phyloP scores from a whole-genome alignment of 768 basidiomycete species.

The Nidularia sp. region DNA sequence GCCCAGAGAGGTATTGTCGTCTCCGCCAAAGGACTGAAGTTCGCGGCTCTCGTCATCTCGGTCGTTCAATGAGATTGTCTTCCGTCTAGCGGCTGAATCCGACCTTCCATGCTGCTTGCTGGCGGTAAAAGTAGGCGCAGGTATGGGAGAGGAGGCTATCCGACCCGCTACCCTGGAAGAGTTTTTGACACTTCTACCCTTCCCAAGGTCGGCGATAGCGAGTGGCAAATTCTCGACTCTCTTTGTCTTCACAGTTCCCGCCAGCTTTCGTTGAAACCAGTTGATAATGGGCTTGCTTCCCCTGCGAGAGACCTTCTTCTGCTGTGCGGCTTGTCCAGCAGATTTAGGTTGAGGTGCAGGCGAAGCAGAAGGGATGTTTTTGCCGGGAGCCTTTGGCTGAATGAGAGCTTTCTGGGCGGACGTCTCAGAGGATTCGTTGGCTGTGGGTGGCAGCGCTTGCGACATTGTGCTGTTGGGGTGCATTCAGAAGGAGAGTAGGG shows the following conservation, averaged over 20 bases:
- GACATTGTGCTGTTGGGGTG: background rate
- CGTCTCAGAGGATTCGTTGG: background rate
- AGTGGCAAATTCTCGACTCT: constrained; percentile 35
- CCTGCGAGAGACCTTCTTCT: constrained; percentile 63
- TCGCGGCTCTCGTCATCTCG: constrained; percentile 44
- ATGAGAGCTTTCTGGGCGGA: background rate
- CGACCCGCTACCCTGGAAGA: constrained; percentile 33
- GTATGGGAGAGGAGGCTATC: constrained; percentile 39
- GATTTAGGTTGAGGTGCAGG: constrained; percentile 14
- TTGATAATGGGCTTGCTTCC: constrained; percentile 85
- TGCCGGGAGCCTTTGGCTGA: background rate
- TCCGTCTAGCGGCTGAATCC: constrained; percentile 35
- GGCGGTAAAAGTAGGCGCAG: constrained; percentile 18
- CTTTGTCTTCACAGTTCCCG: constrained; percentile 59
- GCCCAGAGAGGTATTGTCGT: constrained; percentile 42
- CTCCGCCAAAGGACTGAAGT: constrained; percentile 33
- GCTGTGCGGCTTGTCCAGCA: constrained; percentile 29
- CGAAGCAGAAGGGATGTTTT: constrained; percentile 7
- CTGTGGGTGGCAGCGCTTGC: no score
- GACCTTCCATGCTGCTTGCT: constrained; percentile 26
- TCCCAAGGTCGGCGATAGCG: constrained; percentile 23
- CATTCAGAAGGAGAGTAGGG: no score
- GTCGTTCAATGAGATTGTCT: constrained; percentile 66
- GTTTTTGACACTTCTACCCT: constrained; percentile 22
- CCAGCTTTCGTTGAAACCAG: constrained; percentile 86